Percentiles rank a stretch among this genome's conserved stretches.
Conservation (phyloP, 2,329 filamentous ascomycete species). For the Pseudogymnoascus sp. region DNA sequence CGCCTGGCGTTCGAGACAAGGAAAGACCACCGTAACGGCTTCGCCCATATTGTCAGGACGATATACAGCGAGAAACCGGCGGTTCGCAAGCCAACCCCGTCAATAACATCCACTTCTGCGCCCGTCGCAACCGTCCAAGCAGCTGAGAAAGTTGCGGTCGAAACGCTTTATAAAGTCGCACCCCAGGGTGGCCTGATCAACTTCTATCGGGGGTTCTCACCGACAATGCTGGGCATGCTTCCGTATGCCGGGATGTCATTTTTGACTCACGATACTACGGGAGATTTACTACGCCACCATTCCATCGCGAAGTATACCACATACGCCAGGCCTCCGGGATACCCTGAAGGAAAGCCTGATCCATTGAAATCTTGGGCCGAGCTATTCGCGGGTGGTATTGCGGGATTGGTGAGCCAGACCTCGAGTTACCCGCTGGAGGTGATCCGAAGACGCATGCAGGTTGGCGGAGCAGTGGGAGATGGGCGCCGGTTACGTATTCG, state of each 20-base stretch:
- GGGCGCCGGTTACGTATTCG: slow-evolving; percentile 67
- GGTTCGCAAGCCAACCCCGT: slow-evolving; percentile 27
- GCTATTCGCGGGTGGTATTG: slow-evolving; percentile 72
- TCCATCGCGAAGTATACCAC: slow-evolving; percentile 65
- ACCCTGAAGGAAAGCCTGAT: slow-evolving; percentile 52
- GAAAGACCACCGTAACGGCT: slow-evolving; percentile 56
- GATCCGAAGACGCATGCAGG: slow-evolving; percentile 87
- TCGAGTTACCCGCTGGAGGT: slow-evolving; percentile 91
- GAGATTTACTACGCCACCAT: slow-evolving; percentile 70
- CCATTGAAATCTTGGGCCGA: slow-evolving; percentile 81
- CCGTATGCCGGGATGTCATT: slow-evolving; percentile 96
- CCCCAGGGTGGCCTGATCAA: slow-evolving; percentile 68
- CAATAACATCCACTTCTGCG: slow-evolving; percentile 15
- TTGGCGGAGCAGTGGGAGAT: slow-evolving; percentile 88
- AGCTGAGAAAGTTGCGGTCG: slow-evolving; percentile 31
- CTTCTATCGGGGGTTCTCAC: slow-evolving; percentile 90
- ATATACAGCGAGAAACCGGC: slow-evolving; percentile 70
- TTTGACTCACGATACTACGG: slow-evolving; percentile 83
- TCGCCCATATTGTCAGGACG: slow-evolving; percentile 68
- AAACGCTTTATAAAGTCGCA: slow-evolving; percentile 40
- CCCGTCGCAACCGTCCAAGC: slow-evolving; percentile 30
- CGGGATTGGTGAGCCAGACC: slow-evolving; percentile 84
- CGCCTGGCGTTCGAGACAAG: slow-evolving; percentile 93
- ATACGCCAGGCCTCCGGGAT: slow-evolving; percentile 50
- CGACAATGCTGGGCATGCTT: slow-evolving; percentile 88